Base-by-base conservation (phyloP, 1,139 yeast species). In the Tardiomyces depauwii region DNA sequence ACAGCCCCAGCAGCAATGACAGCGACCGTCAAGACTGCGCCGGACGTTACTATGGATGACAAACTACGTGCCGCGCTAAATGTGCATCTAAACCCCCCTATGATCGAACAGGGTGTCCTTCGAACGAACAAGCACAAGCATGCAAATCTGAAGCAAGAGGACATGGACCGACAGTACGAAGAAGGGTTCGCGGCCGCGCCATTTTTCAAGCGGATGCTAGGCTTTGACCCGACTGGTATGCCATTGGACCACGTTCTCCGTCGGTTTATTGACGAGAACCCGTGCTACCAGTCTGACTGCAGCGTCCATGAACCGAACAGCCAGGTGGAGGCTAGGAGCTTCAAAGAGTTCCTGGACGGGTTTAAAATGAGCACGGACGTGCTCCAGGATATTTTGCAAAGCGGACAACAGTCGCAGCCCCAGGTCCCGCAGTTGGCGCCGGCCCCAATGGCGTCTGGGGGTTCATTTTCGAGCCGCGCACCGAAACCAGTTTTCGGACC, bases 401-500 rank as follows among this genome's bases (percentile, higher is more conserved):
- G 33, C 13, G 16, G n/a, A 19, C 40, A 4, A 5, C 36, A 14
- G 16, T 11, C 16, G 28, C n/a, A 18, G 43, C 14, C 21, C 2
- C 39, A 30, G 32, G 36, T 25, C 38, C 14, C 36, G n/a, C n/a
- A n/a, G n/a, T n/a, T n/a, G n/a, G n/a, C n/a, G n/a, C n/a, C n/a
- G n/a, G n/a, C n/a, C n/a, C n/a, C n/a, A n/a, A n/a, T n/a, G n/a
- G n/a, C n/a, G n/a, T n/a, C n/a, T n/a, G n/a, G n/a, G n/a, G n/a
- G n/a, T n/a, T n/a, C n/a, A 16, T 21, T 19, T 9, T 23, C 14
- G 32, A 41, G 33, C 38, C n/a, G 21, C 43, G 14, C 19, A 45
- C 40, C 45, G 46, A 10, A 45, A 42, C 53, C 50, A 11, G 45
- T 47, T n/a, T 54, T 47, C 47, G 57, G 57, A 1, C 57, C 57